Base-by-base conservation (phyloP, 768 basidiomycete species). In the Mycena kentingensis region DNA sequence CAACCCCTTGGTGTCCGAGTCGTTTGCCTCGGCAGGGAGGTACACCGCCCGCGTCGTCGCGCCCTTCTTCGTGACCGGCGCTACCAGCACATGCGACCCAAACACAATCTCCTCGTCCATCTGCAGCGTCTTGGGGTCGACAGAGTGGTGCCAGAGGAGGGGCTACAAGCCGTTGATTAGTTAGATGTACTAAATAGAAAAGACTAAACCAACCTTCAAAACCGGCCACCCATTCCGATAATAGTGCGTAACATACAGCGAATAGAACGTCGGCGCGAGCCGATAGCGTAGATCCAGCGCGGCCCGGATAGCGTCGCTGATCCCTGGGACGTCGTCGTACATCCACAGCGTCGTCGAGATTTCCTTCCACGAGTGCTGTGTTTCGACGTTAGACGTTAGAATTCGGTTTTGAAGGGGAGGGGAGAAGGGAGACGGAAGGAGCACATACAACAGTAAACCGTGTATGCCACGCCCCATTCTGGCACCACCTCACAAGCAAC, bases 401-500 rank as follows among this genome's bases (percentile, higher is more conserved):
- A 13, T 16, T 3, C 7, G 21, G 49, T 25, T 25, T 24, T n/a
- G 3, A 18, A 11, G 15, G 15, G 29, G n/a, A 22, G 15, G 26
- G 8, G 19, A 2, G 35, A 26, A n/a, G 4, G 37, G 49, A 29
- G 26, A 19, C 38, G n/a, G 19, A 15, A 22, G 24, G 41, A 22
- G 7, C 18, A 49, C 57, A 32, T 22, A 60, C 58, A 12, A 60
- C 54, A 19, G 58, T 60, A 44, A 60, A 60, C 3, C 58, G 58
- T 41, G 58, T 46, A 32, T 60, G 58, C 58, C 58, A 60, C 13
- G 58, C 58, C 4, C 58, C 57, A n/a, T 60, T 60, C 46, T 60
- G 58, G 29, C 58, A 60, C 58, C 54, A 60, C 25, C 58, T 46
- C 26, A 60, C 58, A 19, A 60, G 54, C 39, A 60, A 31, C 24